phyloP scores from a whole-genome alignment of 1,284 basidiomycete genomes.

The Pseudozyma thailandica region DNA sequence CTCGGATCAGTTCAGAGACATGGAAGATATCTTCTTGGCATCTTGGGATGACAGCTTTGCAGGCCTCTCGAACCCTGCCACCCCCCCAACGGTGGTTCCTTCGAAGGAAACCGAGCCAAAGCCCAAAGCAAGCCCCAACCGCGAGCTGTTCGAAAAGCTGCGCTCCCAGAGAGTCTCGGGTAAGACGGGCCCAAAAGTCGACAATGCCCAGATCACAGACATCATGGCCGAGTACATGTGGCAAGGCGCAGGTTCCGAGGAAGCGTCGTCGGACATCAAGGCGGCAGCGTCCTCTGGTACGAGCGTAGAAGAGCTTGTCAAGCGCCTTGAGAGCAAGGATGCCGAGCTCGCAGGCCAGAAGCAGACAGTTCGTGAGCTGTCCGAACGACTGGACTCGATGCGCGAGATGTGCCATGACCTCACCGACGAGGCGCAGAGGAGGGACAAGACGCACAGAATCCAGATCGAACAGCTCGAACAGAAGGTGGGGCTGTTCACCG shows the following conservation, averaged over 20 bases:
- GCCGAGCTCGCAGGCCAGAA: conserved; percentile 19
- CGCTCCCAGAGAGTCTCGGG: conserved; percentile 10
- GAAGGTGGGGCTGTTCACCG: conserved; percentile 36
- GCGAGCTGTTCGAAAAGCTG: conserved; percentile 19
- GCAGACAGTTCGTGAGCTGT: conserved; percentile 16
- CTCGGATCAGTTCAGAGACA: conserved; percentile 27
- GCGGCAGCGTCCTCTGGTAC: not conserved
- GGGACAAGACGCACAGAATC: conserved; percentile 33
- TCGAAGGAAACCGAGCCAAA: not conserved
- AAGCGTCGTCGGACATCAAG: not conserved
- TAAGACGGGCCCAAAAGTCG: not conserved
- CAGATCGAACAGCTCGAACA: conserved; percentile 44
- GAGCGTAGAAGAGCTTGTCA: conserved; percentile 2
- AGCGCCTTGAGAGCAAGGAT: conserved; percentile 19
- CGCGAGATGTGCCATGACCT: conserved; percentile 38
- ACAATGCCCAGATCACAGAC: conserved; percentile 17
- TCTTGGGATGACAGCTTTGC: conserved; percentile 36
- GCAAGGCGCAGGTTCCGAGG: not conserved
- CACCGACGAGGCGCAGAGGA: conserved; percentile 35
- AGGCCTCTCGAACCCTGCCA: conserved; percentile 3
- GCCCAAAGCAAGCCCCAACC: conserved; percentile 14
- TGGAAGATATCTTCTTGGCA: conserved; percentile 38
- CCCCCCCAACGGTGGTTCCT: not conserved
- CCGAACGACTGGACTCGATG: conserved; percentile 31
- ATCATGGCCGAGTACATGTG: conserved; percentile 34